phyloP scores from a whole-genome alignment of 2,329 filamentous ascomycete genomes.

The Ascocoryne sarcoides region DNA sequence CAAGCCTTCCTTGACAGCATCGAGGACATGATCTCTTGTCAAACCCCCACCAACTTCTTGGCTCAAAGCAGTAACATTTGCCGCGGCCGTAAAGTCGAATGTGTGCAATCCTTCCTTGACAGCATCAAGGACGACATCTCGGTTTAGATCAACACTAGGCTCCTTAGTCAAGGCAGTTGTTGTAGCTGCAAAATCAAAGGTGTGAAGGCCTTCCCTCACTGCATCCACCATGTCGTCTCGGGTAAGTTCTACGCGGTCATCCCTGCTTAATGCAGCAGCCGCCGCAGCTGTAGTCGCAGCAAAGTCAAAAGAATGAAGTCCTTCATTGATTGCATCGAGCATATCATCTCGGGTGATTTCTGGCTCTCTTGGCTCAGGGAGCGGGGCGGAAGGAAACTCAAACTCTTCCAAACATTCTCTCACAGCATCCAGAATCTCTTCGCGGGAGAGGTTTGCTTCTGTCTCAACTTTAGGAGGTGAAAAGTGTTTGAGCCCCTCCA shows the following conservation, averaged over 20 bases:
- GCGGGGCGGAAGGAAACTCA: conserved; percentile 60
- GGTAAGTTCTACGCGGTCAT: conserved; percentile 50
- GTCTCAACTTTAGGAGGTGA: conserved; percentile 63
- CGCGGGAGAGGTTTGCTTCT: conserved; percentile 61
- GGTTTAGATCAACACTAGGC: conserved; percentile 40
- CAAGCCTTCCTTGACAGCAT: conserved; percentile 49
- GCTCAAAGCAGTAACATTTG: conserved; percentile 47
- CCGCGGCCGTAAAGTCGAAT: conserved; percentile 40
- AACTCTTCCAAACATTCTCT: conserved; percentile 81
- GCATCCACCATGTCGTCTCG: conserved; percentile 76
- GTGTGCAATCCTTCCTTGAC: conserved; percentile 56
- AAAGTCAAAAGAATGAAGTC: conserved; percentile 43
- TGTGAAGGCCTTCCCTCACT: conserved; percentile 75
- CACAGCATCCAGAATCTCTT: conserved; percentile 77
- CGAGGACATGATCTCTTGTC: conserved; percentile 55
- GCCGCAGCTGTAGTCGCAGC: conserved; percentile 24
- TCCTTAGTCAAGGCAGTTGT: conserved; percentile 34
- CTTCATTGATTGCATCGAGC: conserved; percentile 54
- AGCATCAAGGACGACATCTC: conserved; percentile 45
- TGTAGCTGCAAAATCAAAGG: conserved; percentile 52
- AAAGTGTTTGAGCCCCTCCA: conserved; percentile 79
- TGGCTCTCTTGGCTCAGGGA: conserved; percentile 43
- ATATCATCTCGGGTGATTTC: conserved; percentile 55
- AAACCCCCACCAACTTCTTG: conserved; percentile 52
- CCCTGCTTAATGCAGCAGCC: conserved; percentile 36